These are phyloP conservation scores for Mimosa bimucronata DNA, from an alignment of 306 rosid species.

Conservation along the genomic window DNA sequence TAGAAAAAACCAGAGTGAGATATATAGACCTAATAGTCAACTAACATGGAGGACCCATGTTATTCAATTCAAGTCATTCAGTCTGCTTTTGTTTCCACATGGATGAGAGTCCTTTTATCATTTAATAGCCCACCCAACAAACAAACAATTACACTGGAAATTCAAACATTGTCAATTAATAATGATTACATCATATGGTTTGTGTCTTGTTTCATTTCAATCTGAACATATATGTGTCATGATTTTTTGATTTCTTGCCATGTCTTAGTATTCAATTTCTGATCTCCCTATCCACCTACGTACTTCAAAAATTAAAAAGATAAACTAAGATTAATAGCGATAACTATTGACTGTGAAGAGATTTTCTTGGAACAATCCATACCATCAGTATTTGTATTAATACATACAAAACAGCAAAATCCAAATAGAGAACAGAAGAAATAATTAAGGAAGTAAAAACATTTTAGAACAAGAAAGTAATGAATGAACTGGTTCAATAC, in stretches of 20 bases:
- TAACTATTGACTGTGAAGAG: neutral
- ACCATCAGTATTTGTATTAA: neutral
- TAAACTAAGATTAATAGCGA: neutral
- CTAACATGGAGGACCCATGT: constrained; percentile 15
- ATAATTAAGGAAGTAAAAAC: neutral
- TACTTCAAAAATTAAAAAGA: too few relatives aligned
- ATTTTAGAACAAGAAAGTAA: neutral
- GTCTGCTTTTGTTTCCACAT: neutral
- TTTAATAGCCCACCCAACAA: neutral
- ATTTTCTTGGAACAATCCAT: constrained; percentile 1
- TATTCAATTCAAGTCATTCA: constrained; percentile 21
- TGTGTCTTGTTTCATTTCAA: neutral
- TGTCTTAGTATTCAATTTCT: too few relatives aligned
- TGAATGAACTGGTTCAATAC: too few relatives aligned
- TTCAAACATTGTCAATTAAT: neutral
- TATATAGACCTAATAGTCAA: constrained; percentile 33
- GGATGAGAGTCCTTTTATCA: neutral
- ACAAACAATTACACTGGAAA: neutral
- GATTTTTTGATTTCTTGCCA: neutral
- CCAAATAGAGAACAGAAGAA: neutral
- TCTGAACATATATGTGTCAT: neutral
- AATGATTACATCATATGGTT: neutral
- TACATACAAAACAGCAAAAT: neutral
- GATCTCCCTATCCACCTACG: too few relatives aligned
- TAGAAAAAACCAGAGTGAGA: neutral